Evolutionary conservation across 2,329 filamentous ascomycete species (phyloP).

Genomic region (Daldinia sp.): DNA sequence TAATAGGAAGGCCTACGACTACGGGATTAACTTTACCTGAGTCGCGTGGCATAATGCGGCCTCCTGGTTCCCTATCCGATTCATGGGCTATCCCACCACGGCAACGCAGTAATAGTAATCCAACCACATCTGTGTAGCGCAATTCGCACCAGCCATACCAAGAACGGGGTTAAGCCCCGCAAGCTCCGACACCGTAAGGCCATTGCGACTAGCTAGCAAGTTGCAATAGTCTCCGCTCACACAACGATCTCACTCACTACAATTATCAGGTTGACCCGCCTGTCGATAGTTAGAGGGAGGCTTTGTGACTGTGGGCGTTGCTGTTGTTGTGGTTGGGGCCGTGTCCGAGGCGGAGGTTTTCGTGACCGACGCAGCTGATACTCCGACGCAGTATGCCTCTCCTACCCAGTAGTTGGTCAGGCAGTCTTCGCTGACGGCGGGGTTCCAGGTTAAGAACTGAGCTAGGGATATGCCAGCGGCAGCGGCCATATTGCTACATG

Average conservation of each 20-base stretch:
- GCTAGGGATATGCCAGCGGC: conserved; percentile 32
- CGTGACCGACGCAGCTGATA: conserved; percentile 12
- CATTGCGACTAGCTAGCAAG: conserved; percentile 3
- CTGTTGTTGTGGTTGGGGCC: conserved; percentile 7
- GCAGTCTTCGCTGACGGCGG: conserved; percentile 44
- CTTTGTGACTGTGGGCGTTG: conserved; percentile 10
- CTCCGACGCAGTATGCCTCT: conserved; percentile 46
- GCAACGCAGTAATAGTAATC: not conserved
- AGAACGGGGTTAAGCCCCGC: conserved; percentile 2
- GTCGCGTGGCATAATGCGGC: not conserved
- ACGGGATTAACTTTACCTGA: not conserved
- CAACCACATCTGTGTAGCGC: conserved; percentile 2
- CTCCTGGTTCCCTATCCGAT: not conserved
- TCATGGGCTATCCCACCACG: not conserved
- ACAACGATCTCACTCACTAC: not conserved
- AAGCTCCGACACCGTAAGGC: conserved; percentile 1
- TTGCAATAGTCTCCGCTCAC: conserved; percentile 8
- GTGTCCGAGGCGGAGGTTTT: not conserved
- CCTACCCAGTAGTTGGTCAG: conserved; percentile 45
- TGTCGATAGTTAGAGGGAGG: conserved; percentile 1
- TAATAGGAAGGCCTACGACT: not conserved
- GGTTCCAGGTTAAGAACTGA: conserved; percentile 42
- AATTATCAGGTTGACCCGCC: not conserved
- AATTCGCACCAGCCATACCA: conserved; percentile 4
- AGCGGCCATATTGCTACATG: conserved; percentile 27